These are phyloP conservation scores for Dichotomopilus funicola DNA, from an alignment of 2,329 filamentous ascomycete genomes.

Conservation along the genomic window DNA sequence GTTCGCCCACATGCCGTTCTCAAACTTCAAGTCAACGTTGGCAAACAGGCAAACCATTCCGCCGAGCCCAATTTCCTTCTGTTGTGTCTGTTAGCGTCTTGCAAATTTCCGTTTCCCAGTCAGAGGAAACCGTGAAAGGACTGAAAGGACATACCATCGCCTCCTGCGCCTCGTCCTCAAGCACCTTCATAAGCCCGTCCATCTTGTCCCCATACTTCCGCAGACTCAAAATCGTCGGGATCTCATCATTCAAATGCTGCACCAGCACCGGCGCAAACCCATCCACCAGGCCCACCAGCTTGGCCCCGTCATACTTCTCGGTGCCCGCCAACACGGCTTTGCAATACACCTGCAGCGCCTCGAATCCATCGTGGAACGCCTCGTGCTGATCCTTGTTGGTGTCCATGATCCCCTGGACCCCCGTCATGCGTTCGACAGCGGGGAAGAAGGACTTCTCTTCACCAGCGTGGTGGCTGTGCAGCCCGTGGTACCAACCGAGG, in stretches of 20 bases:
- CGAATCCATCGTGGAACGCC: conserved; percentile 31
- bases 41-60: conserved; percentile 20
- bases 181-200: conserved; percentile 12
- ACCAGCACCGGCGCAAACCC: conserved; percentile 26
- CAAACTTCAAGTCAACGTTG: conserved; percentile 23
- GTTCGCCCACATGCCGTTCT: conserved; percentile 29
- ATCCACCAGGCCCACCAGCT: conserved; percentile 27
- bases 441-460: conserved; percentile 38
- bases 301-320: conserved; percentile 26
- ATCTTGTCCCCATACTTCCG: conserved; percentile 25
- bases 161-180: conserved; percentile 18
- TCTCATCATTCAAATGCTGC: conserved; percentile 30
- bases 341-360: conserved; percentile 26
- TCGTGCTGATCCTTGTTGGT: conserved; percentile 37
- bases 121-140: not conserved
- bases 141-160: conserved; percentile 18
- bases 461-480: conserved; percentile 34
- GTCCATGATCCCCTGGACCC: conserved; percentile 34
- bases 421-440: conserved; percentile 30
- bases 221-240: conserved; percentile 27
- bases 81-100: not conserved
- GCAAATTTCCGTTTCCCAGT: not conserved
- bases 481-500: conserved; percentile 27
- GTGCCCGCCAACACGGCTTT: conserved; percentile 19
- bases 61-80: conserved; percentile 21